Evolutionary conservation across 2,329 filamentous ascomycete species (phyloP).

Genomic region (Metarhizium robertsii): DNA sequence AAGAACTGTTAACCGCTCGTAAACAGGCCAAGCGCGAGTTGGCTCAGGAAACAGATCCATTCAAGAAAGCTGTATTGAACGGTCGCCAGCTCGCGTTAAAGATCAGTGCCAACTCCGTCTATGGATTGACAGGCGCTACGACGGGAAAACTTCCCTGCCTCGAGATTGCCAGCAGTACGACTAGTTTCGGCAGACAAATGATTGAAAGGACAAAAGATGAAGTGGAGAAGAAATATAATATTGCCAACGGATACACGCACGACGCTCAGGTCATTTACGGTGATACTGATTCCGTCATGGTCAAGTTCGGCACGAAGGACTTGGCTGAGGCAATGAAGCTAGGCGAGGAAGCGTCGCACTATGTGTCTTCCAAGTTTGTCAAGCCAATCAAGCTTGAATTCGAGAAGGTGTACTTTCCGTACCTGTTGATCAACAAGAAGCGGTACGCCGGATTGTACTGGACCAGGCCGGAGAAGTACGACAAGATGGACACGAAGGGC

Average conservation of each 20-base stretch:
- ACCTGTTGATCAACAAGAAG: constrained; percentile 99
- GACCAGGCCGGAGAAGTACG: constrained; percentile 88
- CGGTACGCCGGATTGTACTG: constrained; percentile 96
- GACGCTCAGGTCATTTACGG: constrained; percentile 97
- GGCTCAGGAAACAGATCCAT: constrained; percentile 80
- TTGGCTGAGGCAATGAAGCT: constrained; percentile 85
- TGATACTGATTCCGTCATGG: constrained; percentile 99
- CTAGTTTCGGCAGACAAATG: constrained; percentile 95
- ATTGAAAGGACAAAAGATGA: constrained; percentile 98
- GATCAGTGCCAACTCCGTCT: constrained; percentile 94
- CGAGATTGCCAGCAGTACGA: constrained; percentile 92
- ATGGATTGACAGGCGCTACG: constrained; percentile 92
- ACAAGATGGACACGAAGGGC: constrained; percentile 99
- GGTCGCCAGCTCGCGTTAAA: constrained; percentile 95
- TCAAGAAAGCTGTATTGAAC: constrained; percentile 96
- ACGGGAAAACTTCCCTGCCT: constrained; percentile 93
- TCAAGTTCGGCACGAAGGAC: constrained; percentile 90
- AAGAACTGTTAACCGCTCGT: constrained; percentile 83
- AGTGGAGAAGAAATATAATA: constrained; percentile 80
- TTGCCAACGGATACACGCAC: constrained; percentile 88
- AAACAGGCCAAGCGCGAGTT: constrained; percentile 92
- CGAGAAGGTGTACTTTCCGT: constrained; percentile 98
- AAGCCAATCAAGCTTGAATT: constrained; percentile 99
- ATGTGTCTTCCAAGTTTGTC: constrained; percentile 83
- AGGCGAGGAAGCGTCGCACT: constrained; percentile 84